Conservation (phyloP, 331 rosid genomes). For the Malus hybrid region DNA sequence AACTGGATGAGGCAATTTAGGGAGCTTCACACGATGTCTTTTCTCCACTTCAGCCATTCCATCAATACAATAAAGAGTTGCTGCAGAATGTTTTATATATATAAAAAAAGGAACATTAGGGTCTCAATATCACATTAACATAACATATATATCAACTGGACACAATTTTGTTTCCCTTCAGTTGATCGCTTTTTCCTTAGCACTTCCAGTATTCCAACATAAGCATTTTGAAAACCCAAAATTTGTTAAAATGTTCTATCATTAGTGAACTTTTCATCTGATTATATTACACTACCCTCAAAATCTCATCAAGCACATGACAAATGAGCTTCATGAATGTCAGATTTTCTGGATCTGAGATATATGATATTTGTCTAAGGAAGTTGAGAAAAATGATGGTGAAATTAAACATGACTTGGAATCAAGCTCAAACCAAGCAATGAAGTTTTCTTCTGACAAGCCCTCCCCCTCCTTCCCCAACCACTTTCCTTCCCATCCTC, state of each 20-base stretch:
- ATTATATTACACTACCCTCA: background rate
- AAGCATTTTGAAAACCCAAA: no score
- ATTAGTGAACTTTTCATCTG: background rate
- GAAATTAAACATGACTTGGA: background rate
- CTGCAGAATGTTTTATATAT: slow-evolving; percentile 37
- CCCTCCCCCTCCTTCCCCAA: background rate
- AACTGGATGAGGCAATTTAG: slow-evolving; percentile 30
- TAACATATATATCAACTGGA: background rate
- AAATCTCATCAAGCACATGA: background rate
- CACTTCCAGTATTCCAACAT: background rate
- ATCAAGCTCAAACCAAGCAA: background rate
- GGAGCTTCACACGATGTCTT: slow-evolving; percentile 27
- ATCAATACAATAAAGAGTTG: slow-evolving; percentile 37
- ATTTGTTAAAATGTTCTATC: background rate
- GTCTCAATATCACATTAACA: background rate
- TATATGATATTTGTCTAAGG: background rate
- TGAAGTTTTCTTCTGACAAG: background rate
- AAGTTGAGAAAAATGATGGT: background rate
- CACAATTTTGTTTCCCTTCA: background rate
- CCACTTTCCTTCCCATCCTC: background rate
- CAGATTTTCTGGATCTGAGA: background rate
- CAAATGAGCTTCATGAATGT: background rate
- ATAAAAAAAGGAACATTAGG: background rate
- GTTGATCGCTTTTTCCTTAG: background rate
- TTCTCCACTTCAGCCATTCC: slow-evolving; percentile 28